Evolutionary conservation across 441 rosid genomes (phyloP), one percentile per base, ranked within the genome.

Genomic region (Raphanus hybrid): DNA sequence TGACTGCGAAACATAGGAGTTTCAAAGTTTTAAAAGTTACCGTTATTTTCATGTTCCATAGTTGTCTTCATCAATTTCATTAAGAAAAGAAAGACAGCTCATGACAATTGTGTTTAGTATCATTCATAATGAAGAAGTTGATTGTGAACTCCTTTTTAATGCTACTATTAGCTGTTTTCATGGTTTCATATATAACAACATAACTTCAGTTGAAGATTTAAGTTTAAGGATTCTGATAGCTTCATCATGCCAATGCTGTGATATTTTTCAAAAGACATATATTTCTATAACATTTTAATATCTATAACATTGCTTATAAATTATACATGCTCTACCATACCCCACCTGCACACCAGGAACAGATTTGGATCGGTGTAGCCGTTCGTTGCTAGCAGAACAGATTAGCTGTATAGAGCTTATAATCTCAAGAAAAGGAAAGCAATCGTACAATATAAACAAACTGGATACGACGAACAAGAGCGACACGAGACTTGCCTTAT

Each of bases 401-500:
- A 69, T 15, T 63, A 26, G 45, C 52, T 37, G 55, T 15, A 20
- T 11, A 4, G 18, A 43, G 16, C 55, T 72, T 66, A 65, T 12
- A 9, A 8, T 18, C 48, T 45, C 0, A 70, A 71, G 41, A 8
- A 34, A 67, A 5, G 29, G 9, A 11, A 50, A 27, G 34, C 52
- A 48, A 3, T 45, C 12, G 63, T 27, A 41, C 15, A 45, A 45
- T 26, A 15, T 7, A 26, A 71, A 43, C 55, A 12, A 84, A 23
- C 94, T 92, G 18, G 92, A 74, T 23, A 88, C 84, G 52, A 91
- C 91, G 43, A 69, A 68, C 59, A 45, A 75, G 18, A 50, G 8
- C 7, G 39, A 32, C 37, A 52, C 0, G 62, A 18, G 64, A 50
- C 52, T 16, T 34, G 48, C 14, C 12, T 32, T 18, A 5, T 61